Base-by-base conservation (phyloP, 1,284 basidiomycete species). In the Tetrapyrgos nigripes region DNA sequence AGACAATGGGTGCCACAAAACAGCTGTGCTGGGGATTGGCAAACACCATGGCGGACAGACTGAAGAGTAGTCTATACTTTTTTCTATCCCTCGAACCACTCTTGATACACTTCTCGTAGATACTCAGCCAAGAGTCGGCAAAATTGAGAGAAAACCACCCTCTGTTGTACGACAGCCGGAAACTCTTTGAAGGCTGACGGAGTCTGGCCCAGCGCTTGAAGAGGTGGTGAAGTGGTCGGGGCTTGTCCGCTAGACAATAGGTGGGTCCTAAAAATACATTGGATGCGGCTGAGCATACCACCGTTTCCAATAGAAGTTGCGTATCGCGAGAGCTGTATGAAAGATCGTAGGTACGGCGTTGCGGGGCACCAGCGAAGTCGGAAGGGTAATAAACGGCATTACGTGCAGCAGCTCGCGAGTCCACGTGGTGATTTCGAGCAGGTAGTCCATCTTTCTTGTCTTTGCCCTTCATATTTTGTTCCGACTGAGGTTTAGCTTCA, bases 381-480 rank as follows among this genome's bases (percentile, higher is more conserved):
- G 50, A 26, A 19, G 17, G 46, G 46, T 53, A 54, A 26, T 46
- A 47, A n/a, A 55, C 27, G 14, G 50, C 33, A 17, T 65, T 61
- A 5, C 62, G 56, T 27, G 4, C 33, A 13, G 58, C 60, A 14
- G 61, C 66, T 21, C 66, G n/a, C n/a, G n/a, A n/a, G n/a, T n/a
- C n/a, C n/a, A n/a, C n/a, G n/a, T n/a, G n/a, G n/a, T n/a, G n/a
- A n/a, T n/a, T n/a, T n/a, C n/a, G n/a, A n/a, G n/a, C n/a, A n/a
- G n/a, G n/a, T n/a, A n/a, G n/a, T n/a, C n/a, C n/a, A n/a, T n/a
- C n/a, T n/a, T n/a, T n/a, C n/a, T n/a, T n/a, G n/a, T n/a, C n/a
- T n/a, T n/a, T n/a, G n/a, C n/a, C 33, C 28, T 47, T 31, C 21
- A 54, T 5, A 13, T 47, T 31, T 10, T 28, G 24, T 14, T 54